These are phyloP conservation scores for Exserohilum turcica DNA, from an alignment of 2,329 filamentous ascomycete species.

Conservation along the genomic window DNA sequence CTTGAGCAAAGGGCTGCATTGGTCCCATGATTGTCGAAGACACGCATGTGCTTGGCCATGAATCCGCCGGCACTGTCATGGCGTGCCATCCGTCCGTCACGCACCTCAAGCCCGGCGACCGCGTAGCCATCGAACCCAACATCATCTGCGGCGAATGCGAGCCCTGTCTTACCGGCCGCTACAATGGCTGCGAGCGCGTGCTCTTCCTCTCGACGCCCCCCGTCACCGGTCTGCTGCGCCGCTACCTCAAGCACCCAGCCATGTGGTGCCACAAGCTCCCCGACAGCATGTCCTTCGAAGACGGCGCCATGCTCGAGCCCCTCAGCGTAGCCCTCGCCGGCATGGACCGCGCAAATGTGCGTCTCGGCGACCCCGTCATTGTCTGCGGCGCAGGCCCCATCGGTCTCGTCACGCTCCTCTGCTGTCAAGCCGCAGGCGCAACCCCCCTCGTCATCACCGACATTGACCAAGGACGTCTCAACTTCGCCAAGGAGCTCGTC, in stretches of 20 bases:
- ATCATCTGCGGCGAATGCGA: conserved; percentile 90
- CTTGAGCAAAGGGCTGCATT: conserved; percentile 67
- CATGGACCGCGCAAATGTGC: conserved; percentile 79
- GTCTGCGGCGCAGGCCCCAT: conserved; percentile 95
- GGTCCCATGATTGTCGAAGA: conserved; percentile 91
- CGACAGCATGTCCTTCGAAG: conserved; percentile 81
- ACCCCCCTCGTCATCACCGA: conserved; percentile 93
- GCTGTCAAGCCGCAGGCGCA: conserved; percentile 82
- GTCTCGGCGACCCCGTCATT: conserved; percentile 83
- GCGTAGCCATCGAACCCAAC: conserved; percentile 92
- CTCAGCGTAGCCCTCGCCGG: conserved; percentile 87
- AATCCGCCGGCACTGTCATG: conserved; percentile 82
- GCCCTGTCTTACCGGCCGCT: conserved; percentile 87
- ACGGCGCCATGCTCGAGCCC: conserved; percentile 89
- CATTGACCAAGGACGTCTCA: conserved; percentile 83
- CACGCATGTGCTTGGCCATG: conserved; percentile 92
- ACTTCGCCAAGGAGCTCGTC: conserved; percentile 82
- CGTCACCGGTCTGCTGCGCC: conserved; percentile 80
- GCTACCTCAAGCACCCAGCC: conserved; percentile 94
- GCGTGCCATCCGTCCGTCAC: conserved; percentile 82
- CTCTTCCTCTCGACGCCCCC: conserved; percentile 90
- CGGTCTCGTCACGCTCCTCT: conserved; percentile 81
- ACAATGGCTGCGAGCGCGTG: conserved; percentile 91
- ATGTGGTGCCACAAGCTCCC: conserved; percentile 97
- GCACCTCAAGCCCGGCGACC: conserved; percentile 79